A percentile compares a stretch with the other conserved stretches of the same genome.
Conservation (phyloP, 139 green algal genomes). For the Microglena sp. region DNA sequence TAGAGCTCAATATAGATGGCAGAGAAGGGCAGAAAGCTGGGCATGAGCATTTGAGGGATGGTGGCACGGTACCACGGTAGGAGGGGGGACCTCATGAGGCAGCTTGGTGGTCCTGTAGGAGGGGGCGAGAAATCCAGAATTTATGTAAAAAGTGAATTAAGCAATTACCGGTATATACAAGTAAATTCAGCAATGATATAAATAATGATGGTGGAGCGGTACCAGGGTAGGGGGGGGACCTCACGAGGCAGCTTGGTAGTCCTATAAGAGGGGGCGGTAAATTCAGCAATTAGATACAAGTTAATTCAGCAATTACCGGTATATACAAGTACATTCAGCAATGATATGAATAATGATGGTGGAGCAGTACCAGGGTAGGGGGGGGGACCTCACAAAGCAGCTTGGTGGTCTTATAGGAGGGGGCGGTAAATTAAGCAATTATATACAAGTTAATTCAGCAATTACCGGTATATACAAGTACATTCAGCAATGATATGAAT, state of each 20-base stretch:
- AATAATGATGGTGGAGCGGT: slow-evolving; percentile 71
- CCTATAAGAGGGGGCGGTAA: no score
- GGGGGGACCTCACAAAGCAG: no score
- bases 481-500: slow-evolving; percentile 94
- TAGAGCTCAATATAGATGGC: slow-evolving; percentile 97
- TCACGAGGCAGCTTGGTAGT: no score
- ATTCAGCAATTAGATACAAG: no score
- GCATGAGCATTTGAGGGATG: slow-evolving; percentile 82
- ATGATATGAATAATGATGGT: slow-evolving; percentile 88
- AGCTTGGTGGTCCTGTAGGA: slow-evolving; percentile 80
- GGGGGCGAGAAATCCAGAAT: no score
- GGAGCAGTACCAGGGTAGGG: no score
- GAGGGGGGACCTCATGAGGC: slow-evolving; percentile 61
- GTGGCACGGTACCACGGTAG: slow-evolving; percentile 57
- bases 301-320: slow-evolving; percentile 81
- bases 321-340: slow-evolving; percentile 94
- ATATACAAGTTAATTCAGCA: slow-evolving; percentile 75
- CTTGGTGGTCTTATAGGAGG: slow-evolving; percentile 82
- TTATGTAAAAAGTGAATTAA: no score
- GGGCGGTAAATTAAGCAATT: no score
- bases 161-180: slow-evolving; percentile 81
- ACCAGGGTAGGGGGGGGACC: slow-evolving; percentile 80
- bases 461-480: slow-evolving; percentile 89
- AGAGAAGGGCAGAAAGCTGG: slow-evolving; percentile 85
- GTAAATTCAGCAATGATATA: slow-evolving; percentile 95